Percentiles rank a stretch among this genome's conserved stretches.
Conservation (phyloP, 23 red algal species). For the Gracilariopsis chorda region DNA sequence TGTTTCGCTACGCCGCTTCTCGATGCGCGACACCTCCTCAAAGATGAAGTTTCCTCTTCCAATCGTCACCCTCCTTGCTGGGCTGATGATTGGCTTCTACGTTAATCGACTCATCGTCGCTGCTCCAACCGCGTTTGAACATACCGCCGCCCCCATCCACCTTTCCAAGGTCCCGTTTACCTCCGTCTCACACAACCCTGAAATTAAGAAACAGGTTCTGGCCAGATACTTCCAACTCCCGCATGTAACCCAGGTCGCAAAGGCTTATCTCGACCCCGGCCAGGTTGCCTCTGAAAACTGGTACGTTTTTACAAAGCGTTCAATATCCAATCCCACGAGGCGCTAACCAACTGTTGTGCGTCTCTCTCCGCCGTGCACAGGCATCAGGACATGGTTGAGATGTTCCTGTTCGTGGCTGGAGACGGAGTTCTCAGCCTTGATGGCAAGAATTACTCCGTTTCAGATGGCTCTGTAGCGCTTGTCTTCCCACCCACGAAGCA, state of each 20-base stretch:
- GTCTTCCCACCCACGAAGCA: constrained; percentile 40
- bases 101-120: not conserved
- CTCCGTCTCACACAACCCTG: constrained; percentile 24
- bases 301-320: constrained; percentile 3
- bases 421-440: constrained; percentile 15
- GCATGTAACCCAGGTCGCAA: constrained; percentile 43
- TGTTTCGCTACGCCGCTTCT: too few relatives aligned
- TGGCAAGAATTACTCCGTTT: constrained; percentile 28
- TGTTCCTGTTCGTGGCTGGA: constrained; percentile 28
- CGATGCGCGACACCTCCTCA: not conserved
- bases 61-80: not conserved
- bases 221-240: constrained; percentile 41
- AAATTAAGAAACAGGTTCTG: constrained; percentile 19
- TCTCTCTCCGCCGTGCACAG: not conserved
- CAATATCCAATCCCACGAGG: not conserved
- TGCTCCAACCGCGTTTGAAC: not conserved
- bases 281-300: constrained; percentile 48
- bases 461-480: constrained; percentile 8
- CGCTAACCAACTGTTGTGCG: not conserved
- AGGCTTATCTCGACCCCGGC: constrained; percentile 4
- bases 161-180: not conserved
- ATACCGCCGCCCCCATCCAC: not conserved
- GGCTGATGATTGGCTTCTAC: not conserved
- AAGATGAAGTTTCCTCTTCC: not conserved
- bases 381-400: constrained; percentile 42